Conservation (phyloP, 1,284 basidiomycete genomes). For the Ganoderma boninense region DNA sequence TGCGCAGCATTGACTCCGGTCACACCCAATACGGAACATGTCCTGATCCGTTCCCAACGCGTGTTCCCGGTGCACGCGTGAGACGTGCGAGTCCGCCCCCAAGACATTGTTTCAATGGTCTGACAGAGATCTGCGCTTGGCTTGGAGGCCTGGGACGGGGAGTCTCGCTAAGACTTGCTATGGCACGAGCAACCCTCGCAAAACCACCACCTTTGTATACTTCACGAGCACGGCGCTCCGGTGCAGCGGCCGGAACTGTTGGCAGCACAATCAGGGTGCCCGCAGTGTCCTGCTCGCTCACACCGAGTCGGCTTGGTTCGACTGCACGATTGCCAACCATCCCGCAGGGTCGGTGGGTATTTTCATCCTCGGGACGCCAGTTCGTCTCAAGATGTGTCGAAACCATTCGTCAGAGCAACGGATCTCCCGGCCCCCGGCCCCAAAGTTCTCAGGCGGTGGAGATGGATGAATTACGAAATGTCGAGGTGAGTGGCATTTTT, state of each 20-base stretch:
- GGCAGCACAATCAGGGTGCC: background rate
- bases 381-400: background rate
- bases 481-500: too few relatives aligned
- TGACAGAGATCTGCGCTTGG: background rate
- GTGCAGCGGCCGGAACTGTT: background rate
- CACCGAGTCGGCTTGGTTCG: constrained; percentile 1
- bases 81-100: background rate
- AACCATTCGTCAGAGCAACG: background rate
- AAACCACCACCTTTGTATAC: constrained; percentile 3
- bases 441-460: background rate
- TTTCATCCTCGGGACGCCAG: background rate
- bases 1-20: background rate
- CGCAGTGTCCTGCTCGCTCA: background rate
- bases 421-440: background rate
- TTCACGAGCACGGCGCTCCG: constrained; percentile 12
- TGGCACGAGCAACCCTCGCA: background rate
- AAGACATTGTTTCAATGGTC: background rate
- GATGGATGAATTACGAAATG: background rate
- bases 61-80: background rate
- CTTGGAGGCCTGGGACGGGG: background rate
- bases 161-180: background rate
- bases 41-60: background rate
- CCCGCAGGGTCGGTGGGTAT: background rate
- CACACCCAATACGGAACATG: background rate
- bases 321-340: background rate